Percentiles rank a stretch among this genome's conserved stretches.
Evolutionary conservation across 306 rosid species (phyloP).

Genomic region (Parietaria judaica): DNA sequence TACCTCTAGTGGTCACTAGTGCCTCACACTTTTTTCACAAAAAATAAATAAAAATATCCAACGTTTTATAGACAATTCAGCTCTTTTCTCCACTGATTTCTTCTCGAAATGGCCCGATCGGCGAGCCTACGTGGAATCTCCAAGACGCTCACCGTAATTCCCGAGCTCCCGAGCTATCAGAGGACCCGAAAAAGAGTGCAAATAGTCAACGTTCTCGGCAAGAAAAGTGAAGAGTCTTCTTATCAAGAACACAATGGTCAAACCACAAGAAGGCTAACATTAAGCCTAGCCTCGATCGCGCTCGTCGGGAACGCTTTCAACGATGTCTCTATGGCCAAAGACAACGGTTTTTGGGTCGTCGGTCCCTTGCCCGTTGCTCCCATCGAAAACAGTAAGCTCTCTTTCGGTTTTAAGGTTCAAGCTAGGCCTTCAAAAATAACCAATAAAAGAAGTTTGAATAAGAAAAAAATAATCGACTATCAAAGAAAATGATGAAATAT

Average conservation of each 20-base stretch:
- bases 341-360: conserved; percentile 66
- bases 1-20: conserved; percentile 36
- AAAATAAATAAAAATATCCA: conserved; percentile 25
- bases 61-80: background rate
- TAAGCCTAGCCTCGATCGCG: conserved; percentile 53
- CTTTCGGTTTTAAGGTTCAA: no score
- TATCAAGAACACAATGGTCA: conserved; percentile 33
- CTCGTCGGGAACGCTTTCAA: conserved; percentile 30
- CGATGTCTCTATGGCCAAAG: conserved; percentile 47
- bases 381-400: conserved; percentile 53
- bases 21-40: conserved; percentile 23
- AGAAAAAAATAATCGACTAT: no score
- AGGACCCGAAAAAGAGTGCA: conserved; percentile 25
- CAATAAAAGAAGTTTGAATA: no score
- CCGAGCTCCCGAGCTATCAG: conserved; percentile 30
- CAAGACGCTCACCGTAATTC: conserved; percentile 34
- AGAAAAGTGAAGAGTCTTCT: conserved; percentile 25
- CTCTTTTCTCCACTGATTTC: conserved; percentile 17
- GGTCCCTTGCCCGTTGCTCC: conserved; percentile 61
- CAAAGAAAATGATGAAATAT: no score
- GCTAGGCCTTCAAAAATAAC: no score
- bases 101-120: conserved; percentile 47
- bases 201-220: conserved; percentile 30
- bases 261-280: conserved; percentile 59
- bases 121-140: conserved; percentile 59